These are phyloP conservation scores for Xeromyces bisporus DNA, from an alignment of 495 filamentous ascomycete species.

Conservation along the genomic window DNA sequence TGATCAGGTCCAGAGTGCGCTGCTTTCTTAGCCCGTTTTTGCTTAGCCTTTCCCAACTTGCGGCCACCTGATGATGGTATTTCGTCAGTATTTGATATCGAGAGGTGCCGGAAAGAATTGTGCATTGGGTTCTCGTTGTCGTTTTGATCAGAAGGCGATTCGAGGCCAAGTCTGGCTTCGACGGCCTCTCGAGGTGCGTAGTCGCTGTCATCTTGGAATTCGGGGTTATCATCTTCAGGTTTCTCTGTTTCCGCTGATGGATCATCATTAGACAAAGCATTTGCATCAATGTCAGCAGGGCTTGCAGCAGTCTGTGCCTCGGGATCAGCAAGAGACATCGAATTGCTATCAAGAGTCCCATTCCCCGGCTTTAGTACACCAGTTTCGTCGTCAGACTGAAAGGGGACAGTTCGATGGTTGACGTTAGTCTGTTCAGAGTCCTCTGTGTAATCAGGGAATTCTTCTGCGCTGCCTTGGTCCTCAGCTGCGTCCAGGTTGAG, in stretches of 20 bases:
- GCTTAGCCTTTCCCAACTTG: constrained; percentile 74
- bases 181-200: constrained; percentile 31
- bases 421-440: not conserved
- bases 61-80: constrained; percentile 10
- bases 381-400: not conserved
- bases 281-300: not conserved
- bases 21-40: constrained; percentile 68
- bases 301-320: not conserved
- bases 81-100: constrained; percentile 9
- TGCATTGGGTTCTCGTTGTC: constrained; percentile 4
- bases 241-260: not conserved
- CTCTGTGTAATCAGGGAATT: not conserved
- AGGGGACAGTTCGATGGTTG: not conserved
- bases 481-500: constrained; percentile 10
- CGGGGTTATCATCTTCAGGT: not conserved
- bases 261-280: not conserved
- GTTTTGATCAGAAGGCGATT: constrained; percentile 2
- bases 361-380: not conserved
- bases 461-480: not conserved
- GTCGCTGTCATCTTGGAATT: constrained; percentile 19
- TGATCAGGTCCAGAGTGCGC: constrained; percentile 35
- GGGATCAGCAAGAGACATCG: not conserved
- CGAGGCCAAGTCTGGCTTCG: constrained; percentile 13
- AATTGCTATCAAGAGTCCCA: not conserved
- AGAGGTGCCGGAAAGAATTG: constrained; percentile 9